Conservation (phyloP, 495 filamentous ascomycete species). For the Trichocladium uniseriatum region DNA sequence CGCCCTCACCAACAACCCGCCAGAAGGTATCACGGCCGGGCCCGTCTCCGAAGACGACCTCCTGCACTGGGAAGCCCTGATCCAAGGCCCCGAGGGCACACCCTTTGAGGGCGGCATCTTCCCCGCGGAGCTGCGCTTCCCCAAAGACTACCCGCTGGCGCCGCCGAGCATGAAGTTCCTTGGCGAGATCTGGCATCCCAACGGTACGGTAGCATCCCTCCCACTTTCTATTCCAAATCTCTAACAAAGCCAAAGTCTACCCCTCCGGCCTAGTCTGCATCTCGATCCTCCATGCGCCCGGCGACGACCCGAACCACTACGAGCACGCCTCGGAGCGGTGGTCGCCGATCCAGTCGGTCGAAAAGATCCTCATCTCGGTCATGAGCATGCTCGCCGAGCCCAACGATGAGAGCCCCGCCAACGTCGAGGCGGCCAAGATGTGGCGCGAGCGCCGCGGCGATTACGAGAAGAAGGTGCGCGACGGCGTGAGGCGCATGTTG, state of each 20-base stretch:
- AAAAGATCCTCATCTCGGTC: constrained; percentile 94
- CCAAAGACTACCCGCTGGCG: constrained; percentile 87
- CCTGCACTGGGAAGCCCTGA: constrained; percentile 92
- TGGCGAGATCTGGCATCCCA: constrained; percentile 91
- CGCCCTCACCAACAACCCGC: constrained; percentile 59
- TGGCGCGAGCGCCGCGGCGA: constrained; percentile 79
- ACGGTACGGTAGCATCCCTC: constrained; percentile 49
- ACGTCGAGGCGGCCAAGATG: constrained; percentile 97
- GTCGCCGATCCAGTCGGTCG: constrained; percentile 92
- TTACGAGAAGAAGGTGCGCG: constrained; percentile 80
- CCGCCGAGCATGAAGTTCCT: constrained; percentile 93
- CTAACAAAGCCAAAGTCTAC: constrained; percentile 55
- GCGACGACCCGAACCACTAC: constrained; percentile 98
- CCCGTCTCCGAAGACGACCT: constrained; percentile 92
- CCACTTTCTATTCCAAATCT: not conserved
- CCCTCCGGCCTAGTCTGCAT: constrained; percentile 89
- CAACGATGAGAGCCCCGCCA: constrained; percentile 96
- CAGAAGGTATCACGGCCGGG: constrained; percentile 91
- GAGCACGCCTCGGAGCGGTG: constrained; percentile 93
- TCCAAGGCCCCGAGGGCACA: constrained; percentile 89
- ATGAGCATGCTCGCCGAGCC: constrained; percentile 99
- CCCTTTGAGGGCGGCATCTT: constrained; percentile 94
- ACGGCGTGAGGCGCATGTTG: constrained; percentile 54
- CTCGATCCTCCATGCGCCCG: constrained; percentile 94
- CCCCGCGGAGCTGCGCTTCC: constrained; percentile 88